These are phyloP conservation scores for Rhynchosporium agropyri DNA, from an alignment of 2,329 filamentous ascomycete species.

Conservation along the genomic window DNA sequence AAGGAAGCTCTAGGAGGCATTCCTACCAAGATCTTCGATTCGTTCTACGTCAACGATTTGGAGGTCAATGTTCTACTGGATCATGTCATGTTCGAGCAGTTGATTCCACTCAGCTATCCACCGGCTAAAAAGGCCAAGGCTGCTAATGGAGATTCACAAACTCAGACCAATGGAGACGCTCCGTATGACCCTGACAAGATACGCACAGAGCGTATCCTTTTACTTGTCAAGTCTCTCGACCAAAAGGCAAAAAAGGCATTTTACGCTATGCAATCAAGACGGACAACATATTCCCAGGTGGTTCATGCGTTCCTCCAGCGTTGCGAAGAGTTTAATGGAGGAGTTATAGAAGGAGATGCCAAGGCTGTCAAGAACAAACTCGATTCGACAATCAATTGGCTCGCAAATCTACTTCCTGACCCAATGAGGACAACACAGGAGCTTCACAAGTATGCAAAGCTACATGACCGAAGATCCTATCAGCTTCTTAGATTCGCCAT, in stretches of 20 bases:
- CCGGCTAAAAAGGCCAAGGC: slow-evolving; percentile 69
- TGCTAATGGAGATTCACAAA: slow-evolving; percentile 57
- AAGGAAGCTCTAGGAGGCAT: slow-evolving; percentile 76
- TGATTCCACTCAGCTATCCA: slow-evolving; percentile 89
- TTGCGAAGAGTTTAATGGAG: slow-evolving; percentile 91
- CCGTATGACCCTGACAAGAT: slow-evolving; percentile 72
- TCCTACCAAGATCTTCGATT: slow-evolving; percentile 82
- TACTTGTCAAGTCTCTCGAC: slow-evolving; percentile 79
- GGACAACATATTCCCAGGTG: slow-evolving; percentile 72
- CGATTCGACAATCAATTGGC: slow-evolving; percentile 70
- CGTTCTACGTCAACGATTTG: slow-evolving; percentile 85
- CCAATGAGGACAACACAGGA: slow-evolving; percentile 70
- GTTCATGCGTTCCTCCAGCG: slow-evolving; percentile 75
- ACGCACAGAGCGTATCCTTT: slow-evolving; percentile 79
- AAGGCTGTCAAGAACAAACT: slow-evolving; percentile 70
- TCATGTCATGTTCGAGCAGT: slow-evolving; percentile 79
- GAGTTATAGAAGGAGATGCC: slow-evolving; percentile 74
- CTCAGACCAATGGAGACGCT: slow-evolving; percentile 49
- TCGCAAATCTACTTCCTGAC: slow-evolving; percentile 78
- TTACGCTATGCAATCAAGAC: slow-evolving; percentile 80
- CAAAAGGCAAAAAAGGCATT: slow-evolving; percentile 81
- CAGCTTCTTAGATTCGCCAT: slow-evolving; percentile 86
- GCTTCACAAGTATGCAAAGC: slow-evolving; percentile 86
- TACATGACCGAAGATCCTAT: slow-evolving; percentile 87
- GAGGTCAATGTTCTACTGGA: slow-evolving; percentile 86